These are phyloP conservation scores for Paragyromitra xinjiangensis DNA, from an alignment of 495 filamentous ascomycete species.

Conservation along the genomic window DNA sequence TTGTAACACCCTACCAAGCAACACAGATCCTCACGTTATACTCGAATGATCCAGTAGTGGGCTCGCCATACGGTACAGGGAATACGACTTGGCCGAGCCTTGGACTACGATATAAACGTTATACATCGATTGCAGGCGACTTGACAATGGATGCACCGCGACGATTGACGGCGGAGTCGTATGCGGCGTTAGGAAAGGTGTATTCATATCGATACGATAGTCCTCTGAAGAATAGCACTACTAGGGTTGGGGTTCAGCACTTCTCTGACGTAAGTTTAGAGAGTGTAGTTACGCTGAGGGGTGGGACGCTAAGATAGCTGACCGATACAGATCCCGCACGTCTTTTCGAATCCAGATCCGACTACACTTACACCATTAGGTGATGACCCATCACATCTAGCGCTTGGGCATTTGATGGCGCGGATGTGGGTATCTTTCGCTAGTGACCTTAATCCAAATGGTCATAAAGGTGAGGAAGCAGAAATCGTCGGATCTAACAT, in stretches of 20 bases:
- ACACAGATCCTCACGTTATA: slow-evolving; percentile 63
- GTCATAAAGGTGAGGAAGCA: slow-evolving; percentile 51
- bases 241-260: slow-evolving; percentile 58
- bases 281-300: neutral
- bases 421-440: slow-evolving; percentile 67
- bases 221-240: slow-evolving; percentile 59
- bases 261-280: slow-evolving; percentile 68
- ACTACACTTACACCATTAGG: slow-evolving; percentile 64
- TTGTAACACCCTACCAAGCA: slow-evolving; percentile 35
- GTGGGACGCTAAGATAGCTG: neutral
- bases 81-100: slow-evolving; percentile 60
- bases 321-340: slow-evolving; percentile 59
- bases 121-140: slow-evolving; percentile 66
- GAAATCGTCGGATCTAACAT: neutral
- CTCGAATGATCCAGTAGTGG: slow-evolving; percentile 63
- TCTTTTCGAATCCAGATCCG: slow-evolving; percentile 60
- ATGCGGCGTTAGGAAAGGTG: slow-evolving; percentile 62
- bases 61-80: slow-evolving; percentile 61
- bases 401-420: slow-evolving; percentile 65
- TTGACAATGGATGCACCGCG: slow-evolving; percentile 66
- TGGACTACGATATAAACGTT: slow-evolving; percentile 66
- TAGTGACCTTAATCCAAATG: slow-evolving; percentile 64
- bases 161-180: slow-evolving; percentile 66
- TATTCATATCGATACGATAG: slow-evolving; percentile 72
- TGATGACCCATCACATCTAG: slow-evolving; percentile 62